Base-by-base conservation (phyloP, 2,329 filamentous ascomycete genomes). In the Blastomyces silverae region DNA sequence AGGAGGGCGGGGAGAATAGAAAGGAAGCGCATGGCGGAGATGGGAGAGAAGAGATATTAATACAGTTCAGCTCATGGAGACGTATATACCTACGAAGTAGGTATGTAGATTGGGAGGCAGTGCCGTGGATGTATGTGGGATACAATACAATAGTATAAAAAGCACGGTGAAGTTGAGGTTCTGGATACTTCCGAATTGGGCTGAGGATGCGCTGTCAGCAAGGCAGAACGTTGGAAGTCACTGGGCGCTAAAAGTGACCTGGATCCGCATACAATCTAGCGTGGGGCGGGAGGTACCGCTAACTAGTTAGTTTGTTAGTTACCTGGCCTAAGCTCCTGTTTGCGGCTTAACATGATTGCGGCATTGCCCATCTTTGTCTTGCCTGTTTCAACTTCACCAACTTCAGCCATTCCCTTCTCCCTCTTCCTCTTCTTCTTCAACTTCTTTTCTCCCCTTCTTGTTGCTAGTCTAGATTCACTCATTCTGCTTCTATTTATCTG, bases 21-120 rank as follows among this genome's bases (percentile, higher is more conserved):
- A 64, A 75, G 69, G 31, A 68, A 66, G 58, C 65, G 68, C 75
- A 77, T 77, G 61, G 55, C 67, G 66, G 71, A 20, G 28, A 25
- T 20, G 22, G 48, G 48, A 39, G 60, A 31, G 20, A 25, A 17
- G 17, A 11, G 3, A 17, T 39, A 39, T 17, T 6, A 17, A 3
- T 20, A 39, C 17, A 13, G 11, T 3, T 62, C 50, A 62, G 48
- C 31, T 42, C 20, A 61, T 60, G 56, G 57, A 42, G 34, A 57
- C 17, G 37, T 25, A 6, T 25, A 37, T 34, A 52, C 42, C 42
- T 44, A 8, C 42, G 17, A 17, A 0, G 42, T 52, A 59, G 20
- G n/a, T 28, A 44, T 22, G 57, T 7, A 22, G 34, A 22, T 39
- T 39, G 34, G 2, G 17, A n/a, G 39, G 22, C 25, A 22, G 31